phyloP scores from a whole-genome alignment of 306 rosid species.

The Quercus agrifolia region DNA sequence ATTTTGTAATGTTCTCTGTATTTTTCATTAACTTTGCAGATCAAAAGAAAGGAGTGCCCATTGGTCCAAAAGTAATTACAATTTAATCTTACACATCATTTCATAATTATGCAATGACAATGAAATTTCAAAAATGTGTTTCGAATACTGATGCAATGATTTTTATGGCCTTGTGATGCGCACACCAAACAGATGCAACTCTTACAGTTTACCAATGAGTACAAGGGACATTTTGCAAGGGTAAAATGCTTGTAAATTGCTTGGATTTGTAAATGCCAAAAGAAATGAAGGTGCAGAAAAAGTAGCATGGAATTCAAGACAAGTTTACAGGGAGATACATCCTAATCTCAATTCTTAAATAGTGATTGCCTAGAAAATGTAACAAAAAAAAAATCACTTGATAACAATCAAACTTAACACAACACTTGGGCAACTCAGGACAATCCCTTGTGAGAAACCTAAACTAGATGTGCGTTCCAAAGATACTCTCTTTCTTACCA shows the following conservation, averaged over 20 bases:
- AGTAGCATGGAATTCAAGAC: neutral
- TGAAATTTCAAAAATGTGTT: neutral
- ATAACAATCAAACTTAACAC: neutral
- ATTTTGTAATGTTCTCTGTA: neutral
- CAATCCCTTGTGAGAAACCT: neutral
- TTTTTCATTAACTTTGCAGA: too few relatives aligned
- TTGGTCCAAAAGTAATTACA: too few relatives aligned
- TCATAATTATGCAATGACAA: neutral
- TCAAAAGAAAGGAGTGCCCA: too few relatives aligned
- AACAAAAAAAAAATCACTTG: too few relatives aligned
- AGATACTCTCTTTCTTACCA: too few relatives aligned
- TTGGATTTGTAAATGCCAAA: neutral
- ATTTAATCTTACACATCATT: too few relatives aligned
- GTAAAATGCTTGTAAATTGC: neutral
- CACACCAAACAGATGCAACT: neutral
- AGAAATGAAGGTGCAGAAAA: neutral
- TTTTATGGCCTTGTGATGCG: neutral
- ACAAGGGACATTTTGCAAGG: neutral
- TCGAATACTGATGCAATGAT: neutral
- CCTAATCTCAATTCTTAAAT: neutral
- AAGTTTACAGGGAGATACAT: neutral
- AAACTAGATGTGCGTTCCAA: too few relatives aligned
- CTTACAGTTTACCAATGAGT: neutral
- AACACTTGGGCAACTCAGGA: neutral
- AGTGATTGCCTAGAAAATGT: too few relatives aligned